These are phyloP conservation scores for Anethum foeniculum DNA, from an alignment of 140 eudicot genomes.

Conservation along the genomic window DNA sequence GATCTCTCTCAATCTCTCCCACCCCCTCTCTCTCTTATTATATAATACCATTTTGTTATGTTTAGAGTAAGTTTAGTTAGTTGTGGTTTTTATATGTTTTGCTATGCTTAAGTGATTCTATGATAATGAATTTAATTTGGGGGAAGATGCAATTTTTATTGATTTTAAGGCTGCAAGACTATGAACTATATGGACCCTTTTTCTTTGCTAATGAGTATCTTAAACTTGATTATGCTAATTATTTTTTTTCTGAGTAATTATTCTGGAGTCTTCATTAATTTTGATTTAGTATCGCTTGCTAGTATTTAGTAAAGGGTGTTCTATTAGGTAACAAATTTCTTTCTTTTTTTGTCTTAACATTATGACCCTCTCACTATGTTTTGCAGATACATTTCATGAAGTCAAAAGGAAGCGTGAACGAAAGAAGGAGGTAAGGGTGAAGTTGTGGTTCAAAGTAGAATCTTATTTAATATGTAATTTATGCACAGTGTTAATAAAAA, in stretches of 20 bases:
- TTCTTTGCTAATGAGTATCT: background rate
- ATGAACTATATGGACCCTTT: background rate
- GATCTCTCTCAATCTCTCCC: background rate
- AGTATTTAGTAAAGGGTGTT: background rate
- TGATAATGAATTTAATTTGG: background rate
- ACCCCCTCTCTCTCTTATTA: background rate
- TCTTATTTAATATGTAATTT: background rate
- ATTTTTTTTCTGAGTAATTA: background rate
- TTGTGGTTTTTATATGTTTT: background rate
- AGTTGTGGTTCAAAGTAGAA: background rate
- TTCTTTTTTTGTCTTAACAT: background rate
- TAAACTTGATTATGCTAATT: background rate
- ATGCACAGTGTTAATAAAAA: background rate
- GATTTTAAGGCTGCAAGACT: background rate
- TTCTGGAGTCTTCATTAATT: background rate
- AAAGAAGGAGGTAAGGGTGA: constrained; percentile 55
- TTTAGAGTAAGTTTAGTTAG: background rate
- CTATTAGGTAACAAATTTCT: background rate
- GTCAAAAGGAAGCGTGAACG: constrained; percentile 74
- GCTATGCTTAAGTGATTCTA: background rate
- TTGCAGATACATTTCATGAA: constrained; percentile 78
- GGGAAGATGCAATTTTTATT: background rate
- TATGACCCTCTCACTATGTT: background rate
- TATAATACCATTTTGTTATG: background rate
- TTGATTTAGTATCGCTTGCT: background rate